Evolutionary conservation across 768 basidiomycete species (phyloP).

Genomic region (Solioccasus polychromus): DNA sequence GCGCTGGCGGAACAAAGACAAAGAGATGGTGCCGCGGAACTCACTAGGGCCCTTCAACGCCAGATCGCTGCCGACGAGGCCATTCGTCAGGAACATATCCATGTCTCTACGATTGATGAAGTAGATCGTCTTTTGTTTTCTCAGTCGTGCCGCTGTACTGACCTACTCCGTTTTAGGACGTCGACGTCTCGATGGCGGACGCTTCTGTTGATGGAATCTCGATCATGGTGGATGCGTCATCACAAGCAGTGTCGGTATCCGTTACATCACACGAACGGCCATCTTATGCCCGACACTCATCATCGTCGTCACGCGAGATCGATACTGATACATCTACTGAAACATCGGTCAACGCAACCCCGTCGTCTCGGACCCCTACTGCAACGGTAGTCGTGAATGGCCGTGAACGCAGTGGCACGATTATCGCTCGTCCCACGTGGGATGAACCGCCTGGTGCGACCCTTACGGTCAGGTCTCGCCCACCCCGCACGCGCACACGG

Average conservation of each 20-base stretch:
- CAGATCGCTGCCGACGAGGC: constrained; percentile 41
- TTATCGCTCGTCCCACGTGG: constrained; percentile 66
- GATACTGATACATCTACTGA: constrained; percentile 65
- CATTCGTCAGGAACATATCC: constrained; percentile 8
- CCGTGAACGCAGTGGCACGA: constrained; percentile 75
- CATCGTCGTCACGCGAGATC: constrained; percentile 37
- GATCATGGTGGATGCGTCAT: constrained; percentile 20
- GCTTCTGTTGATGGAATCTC: constrained; percentile 17
- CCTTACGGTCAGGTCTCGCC: constrained; percentile 29
- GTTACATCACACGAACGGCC: constrained; percentile 21
- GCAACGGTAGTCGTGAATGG: constrained; percentile 53
- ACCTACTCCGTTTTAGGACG: constrained; percentile 27
- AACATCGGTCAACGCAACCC: constrained; percentile 57
- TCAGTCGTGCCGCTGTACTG: constrained; percentile 4
- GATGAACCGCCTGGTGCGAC: constrained; percentile 35
- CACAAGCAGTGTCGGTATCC: constrained; percentile 14
- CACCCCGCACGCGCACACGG: constrained; percentile 28
- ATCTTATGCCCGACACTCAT: constrained; percentile 18
- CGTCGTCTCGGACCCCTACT: constrained; percentile 59
- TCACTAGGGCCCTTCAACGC: constrained; percentile 56
- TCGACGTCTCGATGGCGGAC: constrained; percentile 35
- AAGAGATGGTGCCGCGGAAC: constrained; percentile 50
- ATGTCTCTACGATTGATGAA: constrained; percentile 18
- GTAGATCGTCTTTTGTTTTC: constrained; percentile 19
- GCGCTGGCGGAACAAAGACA: constrained; percentile 55